These are phyloP conservation scores for Solanum clarkiae DNA, from an alignment of 257 asterid genomes.

Conservation along the genomic window DNA sequence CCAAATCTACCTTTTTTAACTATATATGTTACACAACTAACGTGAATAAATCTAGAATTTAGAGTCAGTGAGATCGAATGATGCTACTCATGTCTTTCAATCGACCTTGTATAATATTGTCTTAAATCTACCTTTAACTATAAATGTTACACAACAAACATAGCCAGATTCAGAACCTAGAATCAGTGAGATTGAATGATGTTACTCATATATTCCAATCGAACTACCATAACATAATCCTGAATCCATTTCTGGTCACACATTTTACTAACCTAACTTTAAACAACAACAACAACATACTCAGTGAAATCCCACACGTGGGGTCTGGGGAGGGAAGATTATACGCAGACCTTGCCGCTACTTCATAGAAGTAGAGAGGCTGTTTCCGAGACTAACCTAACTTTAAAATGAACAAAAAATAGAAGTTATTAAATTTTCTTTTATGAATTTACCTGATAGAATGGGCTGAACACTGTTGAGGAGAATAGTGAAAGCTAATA, in stretches of 20 bases:
- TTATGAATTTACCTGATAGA: slow-evolving; percentile 25
- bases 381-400: not conserved
- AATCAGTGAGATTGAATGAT: not conserved
- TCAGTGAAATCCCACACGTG: too few relatives aligned
- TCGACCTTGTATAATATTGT: too few relatives aligned
- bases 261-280: not conserved
- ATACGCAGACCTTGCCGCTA: too few relatives aligned
- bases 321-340: too few relatives aligned
- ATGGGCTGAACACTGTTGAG: slow-evolving; percentile 49
- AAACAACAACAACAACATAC: not conserved
- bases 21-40: too few relatives aligned
- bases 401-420: not conserved
- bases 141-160: not conserved
- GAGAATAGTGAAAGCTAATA: slow-evolving; percentile 40
- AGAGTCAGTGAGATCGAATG: too few relatives aligned
- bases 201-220: not conserved
- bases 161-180: not conserved
- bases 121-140: too few relatives aligned
- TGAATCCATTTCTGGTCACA: not conserved
- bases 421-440: not conserved
- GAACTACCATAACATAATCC: not conserved
- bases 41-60: too few relatives aligned
- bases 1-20: too few relatives aligned
- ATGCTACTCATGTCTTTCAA: too few relatives aligned
- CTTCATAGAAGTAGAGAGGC: too few relatives aligned